Percentiles rank a stretch among this genome's conserved stretches.
Evolutionary conservation across 2,329 filamentous ascomycete genomes (phyloP).

Genomic region (Septoria linicola): DNA sequence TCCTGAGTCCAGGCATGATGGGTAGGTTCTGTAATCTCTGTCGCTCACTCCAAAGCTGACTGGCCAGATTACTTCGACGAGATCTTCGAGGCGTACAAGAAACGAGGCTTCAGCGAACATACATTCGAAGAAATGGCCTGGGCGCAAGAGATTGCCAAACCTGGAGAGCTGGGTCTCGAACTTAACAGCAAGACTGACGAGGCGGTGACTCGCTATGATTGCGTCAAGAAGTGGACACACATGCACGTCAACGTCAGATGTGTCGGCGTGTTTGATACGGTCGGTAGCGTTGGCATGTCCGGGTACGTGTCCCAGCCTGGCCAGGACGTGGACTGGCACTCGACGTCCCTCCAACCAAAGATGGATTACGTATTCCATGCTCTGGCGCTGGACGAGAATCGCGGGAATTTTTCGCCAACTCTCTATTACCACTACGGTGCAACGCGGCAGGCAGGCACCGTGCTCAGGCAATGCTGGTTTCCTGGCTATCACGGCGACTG

Average conservation of each 20-base stretch:
- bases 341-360: conserved; percentile 24
- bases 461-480: conserved; percentile 54
- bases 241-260: conserved; percentile 39
- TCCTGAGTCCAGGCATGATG: conserved; percentile 27
- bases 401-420: conserved; percentile 50
- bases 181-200: conserved; percentile 7
- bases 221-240: conserved; percentile 22
- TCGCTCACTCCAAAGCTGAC: not conserved
- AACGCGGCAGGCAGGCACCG: conserved; percentile 21
- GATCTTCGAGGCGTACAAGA: conserved; percentile 23
- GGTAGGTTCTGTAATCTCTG: not conserved
- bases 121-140: conserved; percentile 23
- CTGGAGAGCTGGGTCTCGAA: conserved; percentile 21
- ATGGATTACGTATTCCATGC: conserved; percentile 56
- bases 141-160: conserved; percentile 13
- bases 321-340: conserved; percentile 20
- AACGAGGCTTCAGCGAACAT: conserved; percentile 14
- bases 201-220: conserved; percentile 17
- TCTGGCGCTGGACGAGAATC: conserved; percentile 53
- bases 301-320: conserved; percentile 20
- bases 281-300: conserved; percentile 35
- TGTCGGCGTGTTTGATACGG: conserved; percentile 50
- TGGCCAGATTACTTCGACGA: conserved; percentile 21
- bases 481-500: conserved; percentile 53
- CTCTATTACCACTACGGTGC: conserved; percentile 43